Conservation (phyloP, 371 early-diverging fungal species). For the Dinochytrium kinnereticum region DNA sequence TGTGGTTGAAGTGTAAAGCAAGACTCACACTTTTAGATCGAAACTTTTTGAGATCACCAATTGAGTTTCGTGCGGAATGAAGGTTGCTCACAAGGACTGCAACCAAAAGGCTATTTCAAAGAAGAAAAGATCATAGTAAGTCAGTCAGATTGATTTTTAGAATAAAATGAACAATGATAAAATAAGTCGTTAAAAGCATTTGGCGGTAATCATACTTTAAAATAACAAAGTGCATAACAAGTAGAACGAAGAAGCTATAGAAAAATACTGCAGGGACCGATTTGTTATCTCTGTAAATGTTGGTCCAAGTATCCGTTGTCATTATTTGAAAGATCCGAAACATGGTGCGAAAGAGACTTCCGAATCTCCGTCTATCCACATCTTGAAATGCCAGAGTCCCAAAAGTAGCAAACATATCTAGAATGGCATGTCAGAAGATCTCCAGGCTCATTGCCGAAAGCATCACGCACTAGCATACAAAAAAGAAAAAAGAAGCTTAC, state of each 20-base stretch:
- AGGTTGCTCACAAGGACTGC: slow-evolving; percentile 49
- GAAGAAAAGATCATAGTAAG: too few species aligned
- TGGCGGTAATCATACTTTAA: slow-evolving; percentile 17
- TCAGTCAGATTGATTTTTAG: too few species aligned
- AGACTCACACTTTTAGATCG: slow-evolving; percentile 1
- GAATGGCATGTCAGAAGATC: not conserved
- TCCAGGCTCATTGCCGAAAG: not conserved
- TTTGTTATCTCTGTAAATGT: slow-evolving; percentile 30
- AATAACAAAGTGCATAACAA: slow-evolving; percentile 14
- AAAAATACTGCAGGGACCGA: slow-evolving; percentile 6
- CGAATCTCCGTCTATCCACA: slow-evolving; percentile 40
- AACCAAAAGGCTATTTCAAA: slow-evolving; percentile 42
- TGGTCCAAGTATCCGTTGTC: slow-evolving; percentile 39
- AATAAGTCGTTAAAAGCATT: too few species aligned
- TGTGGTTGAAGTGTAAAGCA: too few species aligned
- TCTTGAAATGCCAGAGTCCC: slow-evolving; percentile 28
- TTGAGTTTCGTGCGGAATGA: slow-evolving; percentile 26
- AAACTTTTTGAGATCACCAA: not conserved
- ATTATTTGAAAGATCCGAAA: slow-evolving; percentile 40
- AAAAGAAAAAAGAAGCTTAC: slow-evolving; percentile 14
- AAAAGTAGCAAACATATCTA: slow-evolving; percentile 40
- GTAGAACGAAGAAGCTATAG: not conserved
- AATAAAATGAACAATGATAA: not conserved
- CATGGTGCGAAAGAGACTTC: slow-evolving; percentile 22
- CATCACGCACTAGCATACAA: not conserved